These are phyloP conservation scores for Meyerozyma athensensis DNA, from an alignment of 1,139 yeast species.

Conservation along the genomic window DNA sequence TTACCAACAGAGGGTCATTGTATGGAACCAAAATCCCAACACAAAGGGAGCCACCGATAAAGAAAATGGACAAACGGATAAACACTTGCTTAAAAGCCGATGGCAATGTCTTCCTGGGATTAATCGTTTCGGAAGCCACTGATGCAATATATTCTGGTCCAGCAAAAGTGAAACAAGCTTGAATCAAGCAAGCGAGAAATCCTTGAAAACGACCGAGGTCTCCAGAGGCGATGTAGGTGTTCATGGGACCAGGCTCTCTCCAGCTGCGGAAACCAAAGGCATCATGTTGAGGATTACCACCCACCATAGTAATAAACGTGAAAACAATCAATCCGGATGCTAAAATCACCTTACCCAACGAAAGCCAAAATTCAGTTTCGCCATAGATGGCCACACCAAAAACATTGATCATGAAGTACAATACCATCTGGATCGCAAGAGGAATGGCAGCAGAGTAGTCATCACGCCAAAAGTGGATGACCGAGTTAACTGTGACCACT, in stretches of 20 bases:
- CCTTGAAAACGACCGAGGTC: conserved; percentile 19
- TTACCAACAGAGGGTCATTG: conserved; percentile 16
- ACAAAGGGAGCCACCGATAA: conserved; percentile 13
- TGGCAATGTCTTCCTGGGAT: conserved; percentile 13
- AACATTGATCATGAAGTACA: conserved; percentile 5
- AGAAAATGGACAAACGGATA: conserved; percentile 12
- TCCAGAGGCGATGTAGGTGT: conserved; percentile 12
- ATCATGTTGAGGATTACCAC: conserved; percentile 19
- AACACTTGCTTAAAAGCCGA: conserved; percentile 14
- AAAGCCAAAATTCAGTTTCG: conserved; percentile 6
- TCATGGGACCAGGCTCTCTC: conserved; percentile 19
- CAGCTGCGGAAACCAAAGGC: conserved; percentile 19
- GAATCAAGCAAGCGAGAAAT: conserved; percentile 15
- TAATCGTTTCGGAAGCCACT: conserved; percentile 14
- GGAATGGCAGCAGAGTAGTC: conserved; percentile 6
- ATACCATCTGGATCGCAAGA: conserved; percentile 2
- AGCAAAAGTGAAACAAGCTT: conserved; percentile 19
- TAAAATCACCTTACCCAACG: conserved; percentile 7
- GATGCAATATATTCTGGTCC: conserved; percentile 19
- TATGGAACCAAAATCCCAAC: conserved; percentile 14
- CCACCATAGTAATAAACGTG: conserved; percentile 19
- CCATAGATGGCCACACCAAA: conserved; percentile 6
- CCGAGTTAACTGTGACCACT: conserved; percentile 13
- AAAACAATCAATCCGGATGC: conserved; percentile 16
- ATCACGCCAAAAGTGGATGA: conserved; percentile 10